A percentile compares a stretch with the other conserved stretches of the same genome.
Evolutionary conservation across 805 yeast genomes (phyloP).

Genomic region (Saturnispora saitoi): DNA sequence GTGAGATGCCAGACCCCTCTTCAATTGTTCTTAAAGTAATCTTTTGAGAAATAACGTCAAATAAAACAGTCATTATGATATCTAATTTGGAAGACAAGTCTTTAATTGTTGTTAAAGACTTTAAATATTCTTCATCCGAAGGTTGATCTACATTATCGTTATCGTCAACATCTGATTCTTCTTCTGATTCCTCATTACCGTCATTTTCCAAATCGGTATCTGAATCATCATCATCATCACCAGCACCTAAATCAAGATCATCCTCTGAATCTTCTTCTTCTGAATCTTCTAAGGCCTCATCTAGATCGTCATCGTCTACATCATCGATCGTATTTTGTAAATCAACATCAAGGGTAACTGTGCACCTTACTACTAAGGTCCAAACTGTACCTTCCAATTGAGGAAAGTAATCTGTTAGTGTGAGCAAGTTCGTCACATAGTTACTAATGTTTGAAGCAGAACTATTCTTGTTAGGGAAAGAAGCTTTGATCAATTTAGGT

Average conservation of each 20-base stretch:
- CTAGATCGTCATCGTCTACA: slow-evolving; percentile 64
- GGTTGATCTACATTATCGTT: slow-evolving; percentile 30
- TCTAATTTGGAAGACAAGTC: slow-evolving; percentile 66
- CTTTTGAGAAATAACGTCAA: slow-evolving; percentile 39
- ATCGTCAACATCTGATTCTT: slow-evolving; percentile 28
- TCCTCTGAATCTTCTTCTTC: slow-evolving; percentile 24
- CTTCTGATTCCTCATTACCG: slow-evolving; percentile 30
- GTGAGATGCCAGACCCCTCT: slow-evolving; percentile 54
- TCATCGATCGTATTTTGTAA: slow-evolving; percentile 83
- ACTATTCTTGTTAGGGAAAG: slow-evolving; percentile 77
- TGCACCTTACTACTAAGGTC: slow-evolving; percentile 70
- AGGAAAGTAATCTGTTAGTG: slow-evolving; percentile 56
- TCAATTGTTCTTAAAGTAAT: slow-evolving; percentile 45
- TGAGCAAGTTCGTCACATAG: slow-evolving; percentile 58
- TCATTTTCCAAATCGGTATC: slow-evolving; percentile 16
- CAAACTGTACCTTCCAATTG: slow-evolving; percentile 70
- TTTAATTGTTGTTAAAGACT: slow-evolving; percentile 40
- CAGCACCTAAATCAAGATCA: slow-evolving; percentile 17
- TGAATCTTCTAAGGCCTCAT: slow-evolving; percentile 31
- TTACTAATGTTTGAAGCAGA: slow-evolving; percentile 44
- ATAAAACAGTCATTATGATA: slow-evolving; percentile 49
- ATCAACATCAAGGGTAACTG: slow-evolving; percentile 86
- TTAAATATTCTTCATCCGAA: slow-evolving; percentile 38
- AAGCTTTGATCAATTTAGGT: slow-evolving; percentile 44
- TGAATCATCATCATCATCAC: slow-evolving; percentile 27